Conservation (phyloP, 2,329 filamentous ascomycete genomes). For the Arthrocladium fulminans region DNA sequence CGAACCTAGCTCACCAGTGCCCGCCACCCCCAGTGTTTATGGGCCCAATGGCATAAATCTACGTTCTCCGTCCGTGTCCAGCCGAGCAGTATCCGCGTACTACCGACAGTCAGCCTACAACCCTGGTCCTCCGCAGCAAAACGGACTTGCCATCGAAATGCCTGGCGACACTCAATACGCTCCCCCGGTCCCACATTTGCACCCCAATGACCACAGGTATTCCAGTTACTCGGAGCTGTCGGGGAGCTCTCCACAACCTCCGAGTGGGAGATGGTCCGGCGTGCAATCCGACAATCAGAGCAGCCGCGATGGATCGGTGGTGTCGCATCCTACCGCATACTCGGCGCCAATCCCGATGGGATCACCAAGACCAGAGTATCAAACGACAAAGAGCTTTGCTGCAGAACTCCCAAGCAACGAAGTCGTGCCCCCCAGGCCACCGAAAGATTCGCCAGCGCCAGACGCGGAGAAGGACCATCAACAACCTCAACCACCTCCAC, state of each 20-base stretch:
- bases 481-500: not conserved
- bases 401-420: conserved; percentile 4
- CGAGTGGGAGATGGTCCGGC: conserved; percentile 1
- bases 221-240: conserved; percentile 5
- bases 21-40: conserved; percentile 15
- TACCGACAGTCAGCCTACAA: not conserved
- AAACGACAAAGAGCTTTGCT: conserved; percentile 2
- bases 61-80: conserved; percentile 6
- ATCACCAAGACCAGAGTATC: not conserved
- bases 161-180: conserved; percentile 16
- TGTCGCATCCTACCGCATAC: conserved; percentile 2
- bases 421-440: not conserved
- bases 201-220: not conserved
- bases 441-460: not conserved
- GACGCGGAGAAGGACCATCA: not conserved
- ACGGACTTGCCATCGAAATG: conserved; percentile 23
- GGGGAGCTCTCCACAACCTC: not conserved
- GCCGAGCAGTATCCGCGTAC: too few species aligned
- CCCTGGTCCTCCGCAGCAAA: not conserved
- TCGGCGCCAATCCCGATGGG: conserved; percentile 4
- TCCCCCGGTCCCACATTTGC: not conserved
- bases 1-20: conserved; percentile 10
- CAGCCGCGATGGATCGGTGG: conserved; percentile 2
- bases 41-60: conserved; percentile 6
- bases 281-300: conserved; percentile 7